phyloP scores from a whole-genome alignment of 2,329 filamentous ascomycete species.

The Thyridium curvatum region DNA sequence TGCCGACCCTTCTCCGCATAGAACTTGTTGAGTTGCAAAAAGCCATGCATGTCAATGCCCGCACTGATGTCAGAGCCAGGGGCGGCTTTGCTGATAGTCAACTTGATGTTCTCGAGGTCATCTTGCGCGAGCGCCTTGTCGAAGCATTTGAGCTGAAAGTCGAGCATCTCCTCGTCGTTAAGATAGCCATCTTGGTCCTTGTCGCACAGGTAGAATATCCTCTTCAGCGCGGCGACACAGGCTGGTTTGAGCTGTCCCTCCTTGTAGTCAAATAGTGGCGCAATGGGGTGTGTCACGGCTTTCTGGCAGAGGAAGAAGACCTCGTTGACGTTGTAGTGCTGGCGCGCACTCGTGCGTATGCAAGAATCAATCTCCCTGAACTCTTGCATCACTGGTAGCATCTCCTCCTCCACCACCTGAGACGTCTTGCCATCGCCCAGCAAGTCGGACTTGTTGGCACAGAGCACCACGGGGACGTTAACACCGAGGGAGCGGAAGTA shows the following conservation, averaged over 20 bases:
- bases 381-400: conserved; percentile 96
- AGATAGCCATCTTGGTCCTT: conserved; percentile 92
- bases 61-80: conserved; percentile 56
- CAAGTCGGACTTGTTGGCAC: conserved; percentile 95
- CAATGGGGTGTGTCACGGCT: conserved; percentile 93
- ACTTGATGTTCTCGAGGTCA: conserved; percentile 87
- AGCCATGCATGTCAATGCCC: conserved; percentile 78
- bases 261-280: conserved; percentile 94
- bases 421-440: conserved; percentile 67
- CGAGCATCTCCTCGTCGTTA: conserved; percentile 81
- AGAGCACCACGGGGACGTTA: conserved; percentile 94
- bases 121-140: conserved; percentile 75
- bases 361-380: conserved; percentile 99
- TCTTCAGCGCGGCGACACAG: conserved; percentile 76
- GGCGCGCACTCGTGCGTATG: conserved; percentile 86
- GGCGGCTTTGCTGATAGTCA: conserved; percentile 67
- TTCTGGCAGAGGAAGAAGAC: conserved; percentile 98
- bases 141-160: conserved; percentile 89
- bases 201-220: conserved; percentile 94
- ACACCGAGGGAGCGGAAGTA: conserved; percentile 97
- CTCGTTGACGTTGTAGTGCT: conserved; percentile 91
- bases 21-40: conserved; percentile 86
- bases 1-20: conserved; percentile 97
- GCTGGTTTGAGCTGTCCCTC: conserved; percentile 83
- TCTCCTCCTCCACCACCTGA: conserved; percentile 91